These are phyloP conservation scores for Aphanomyces euteiches DNA, from an alignment of 352 stramenopile species.

Conservation along the genomic window DNA sequence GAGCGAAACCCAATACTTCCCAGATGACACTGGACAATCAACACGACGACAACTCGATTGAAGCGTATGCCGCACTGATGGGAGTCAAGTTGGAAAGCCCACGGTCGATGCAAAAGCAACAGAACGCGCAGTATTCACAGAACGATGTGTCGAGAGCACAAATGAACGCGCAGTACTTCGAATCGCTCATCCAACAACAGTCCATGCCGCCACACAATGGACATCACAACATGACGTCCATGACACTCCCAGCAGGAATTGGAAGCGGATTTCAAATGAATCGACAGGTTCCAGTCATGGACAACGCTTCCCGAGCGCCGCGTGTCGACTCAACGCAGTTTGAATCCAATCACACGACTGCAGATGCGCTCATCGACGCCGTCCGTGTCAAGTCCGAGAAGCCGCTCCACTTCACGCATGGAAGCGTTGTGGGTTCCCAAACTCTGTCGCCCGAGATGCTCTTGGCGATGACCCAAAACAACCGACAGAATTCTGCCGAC, in stretches of 20 bases:
- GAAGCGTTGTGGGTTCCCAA: constrained; percentile 50
- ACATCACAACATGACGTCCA: constrained; percentile 50
- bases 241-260: constrained; percentile 62
- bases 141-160: constrained; percentile 69
- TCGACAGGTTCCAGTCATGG: not conserved
- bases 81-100: constrained; percentile 76
- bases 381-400: constrained; percentile 24
- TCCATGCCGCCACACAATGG: constrained; percentile 35
- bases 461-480: constrained; percentile 79
- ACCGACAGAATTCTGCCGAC: constrained; percentile 48
- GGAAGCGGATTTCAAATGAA: constrained; percentile 48
- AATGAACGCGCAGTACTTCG: constrained; percentile 76
- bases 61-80: constrained; percentile 80
- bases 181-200: constrained; percentile 62
- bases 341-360: constrained; percentile 12
- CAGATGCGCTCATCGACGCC: constrained; percentile 9
- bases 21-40: not conserved
- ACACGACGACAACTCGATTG: constrained; percentile 43
- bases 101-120: constrained; percentile 39
- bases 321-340: not conserved
- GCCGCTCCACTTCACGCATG: constrained; percentile 16
- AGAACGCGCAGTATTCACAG: constrained; percentile 34
- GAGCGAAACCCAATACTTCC: constrained; percentile 4
- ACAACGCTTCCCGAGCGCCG: not conserved
- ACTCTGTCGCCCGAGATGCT: constrained; percentile 77